Percentiles rank a stretch among this genome's conserved stretches.
Conservation (phyloP, 495 filamentous ascomycete genomes). For the Neurospora sp. region DNA sequence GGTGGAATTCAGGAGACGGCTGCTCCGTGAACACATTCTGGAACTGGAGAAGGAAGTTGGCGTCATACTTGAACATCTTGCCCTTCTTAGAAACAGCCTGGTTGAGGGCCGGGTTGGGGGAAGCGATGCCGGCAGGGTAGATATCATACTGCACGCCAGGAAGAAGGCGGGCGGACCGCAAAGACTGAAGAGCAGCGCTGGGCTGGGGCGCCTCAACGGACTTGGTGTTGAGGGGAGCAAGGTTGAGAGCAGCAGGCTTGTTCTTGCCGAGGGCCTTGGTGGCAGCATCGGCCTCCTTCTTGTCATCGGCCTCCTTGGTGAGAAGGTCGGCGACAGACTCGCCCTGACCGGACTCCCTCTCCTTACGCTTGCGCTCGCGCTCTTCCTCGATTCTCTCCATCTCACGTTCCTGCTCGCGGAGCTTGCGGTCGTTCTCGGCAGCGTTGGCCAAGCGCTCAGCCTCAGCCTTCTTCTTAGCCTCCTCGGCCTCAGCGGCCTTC, state of each 20-base stretch:
- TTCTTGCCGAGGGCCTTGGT: constrained; percentile 37
- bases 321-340: constrained; percentile 28
- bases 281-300: constrained; percentile 35
- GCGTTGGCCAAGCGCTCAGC: constrained; percentile 28
- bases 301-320: constrained; percentile 32
- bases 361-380: constrained; percentile 37
- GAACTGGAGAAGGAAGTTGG: constrained; percentile 95
- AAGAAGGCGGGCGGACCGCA: constrained; percentile 80
- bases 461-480: constrained; percentile 49
- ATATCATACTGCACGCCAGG: constrained; percentile 46
- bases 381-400: constrained; percentile 50
- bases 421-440: constrained; percentile 49
- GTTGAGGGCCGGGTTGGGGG: constrained; percentile 87
- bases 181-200: constrained; percentile 81
- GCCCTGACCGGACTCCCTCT: constrained; percentile 12
- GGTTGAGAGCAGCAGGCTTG: constrained; percentile 74
- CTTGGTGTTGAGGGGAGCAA: constrained; percentile 64
- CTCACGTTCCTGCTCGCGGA: constrained; percentile 41
- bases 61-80: constrained; percentile 86
- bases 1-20: constrained; percentile 81
- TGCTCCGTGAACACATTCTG: constrained; percentile 90
- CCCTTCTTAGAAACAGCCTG: constrained; percentile 57
- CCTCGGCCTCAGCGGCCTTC: constrained; percentile 41
- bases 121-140: constrained; percentile 73
- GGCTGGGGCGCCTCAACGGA: constrained; percentile 80